Evolutionary conservation across 179 eudicot genomes (phyloP).

Genomic region (Carnegiea gigantea): DNA sequence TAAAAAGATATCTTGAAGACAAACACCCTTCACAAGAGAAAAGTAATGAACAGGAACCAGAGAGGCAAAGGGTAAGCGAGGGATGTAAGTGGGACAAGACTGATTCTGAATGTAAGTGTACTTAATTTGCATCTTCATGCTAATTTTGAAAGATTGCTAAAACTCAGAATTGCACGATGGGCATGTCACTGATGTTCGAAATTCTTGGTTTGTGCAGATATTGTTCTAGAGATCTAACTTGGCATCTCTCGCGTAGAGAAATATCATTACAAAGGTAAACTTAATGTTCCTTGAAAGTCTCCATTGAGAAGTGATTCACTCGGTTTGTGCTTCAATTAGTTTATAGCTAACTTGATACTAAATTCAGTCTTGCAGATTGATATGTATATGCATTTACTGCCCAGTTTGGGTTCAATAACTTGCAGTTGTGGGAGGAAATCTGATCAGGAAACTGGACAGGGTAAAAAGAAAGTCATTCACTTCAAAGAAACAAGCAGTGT

Average conservation of each 20-base stretch:
- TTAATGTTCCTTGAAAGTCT: neutral
- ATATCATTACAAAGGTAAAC: slow-evolving; percentile 24
- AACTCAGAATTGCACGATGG: neutral
- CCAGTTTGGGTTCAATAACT: slow-evolving; percentile 25
- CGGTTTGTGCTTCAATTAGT: neutral
- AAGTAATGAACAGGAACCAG: slow-evolving; percentile 43
- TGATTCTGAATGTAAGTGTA: slow-evolving; percentile 85
- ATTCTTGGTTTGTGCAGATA: slow-evolving; percentile 59
- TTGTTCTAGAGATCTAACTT: slow-evolving; percentile 87
- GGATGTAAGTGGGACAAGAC: slow-evolving; percentile 94
- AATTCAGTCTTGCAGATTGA: slow-evolving; percentile 25
- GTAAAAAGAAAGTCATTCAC: neutral
- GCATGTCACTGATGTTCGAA: slow-evolving; percentile 9
- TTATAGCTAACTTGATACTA: slow-evolving; percentile 20
- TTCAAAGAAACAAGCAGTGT: slow-evolving; percentile 27
- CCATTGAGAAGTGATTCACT: neutral
- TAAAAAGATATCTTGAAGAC: slow-evolving; percentile 62
- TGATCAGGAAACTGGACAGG: slow-evolving; percentile 16
- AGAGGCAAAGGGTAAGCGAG: slow-evolving; percentile 45
- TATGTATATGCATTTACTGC: slow-evolving; percentile 10
- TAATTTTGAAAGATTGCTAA: neutral
- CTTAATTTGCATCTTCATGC: neutral
- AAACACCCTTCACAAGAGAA: slow-evolving; percentile 32
- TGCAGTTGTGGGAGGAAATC: slow-evolving; percentile 18
- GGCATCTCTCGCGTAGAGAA: neutral